Base-by-base conservation (phyloP, 306 rosid genomes). In the Malus fusca region DNA sequence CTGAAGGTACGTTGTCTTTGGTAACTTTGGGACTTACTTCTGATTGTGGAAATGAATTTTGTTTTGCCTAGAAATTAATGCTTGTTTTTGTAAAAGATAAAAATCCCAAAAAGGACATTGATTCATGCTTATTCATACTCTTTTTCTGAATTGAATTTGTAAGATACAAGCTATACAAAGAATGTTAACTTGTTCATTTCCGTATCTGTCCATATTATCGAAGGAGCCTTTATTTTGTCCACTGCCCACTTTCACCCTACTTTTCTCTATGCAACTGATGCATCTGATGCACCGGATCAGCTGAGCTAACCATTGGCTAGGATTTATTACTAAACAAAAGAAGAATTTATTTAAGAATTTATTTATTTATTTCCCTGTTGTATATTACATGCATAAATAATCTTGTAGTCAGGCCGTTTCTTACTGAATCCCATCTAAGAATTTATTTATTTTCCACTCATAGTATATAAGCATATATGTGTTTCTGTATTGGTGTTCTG, bases 1-100 rank as follows among this genome's bases (percentile, higher is more conserved):
- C 98, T n/a, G 99, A 96, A 96, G 99, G 99, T 96, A 85, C 65
- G 87, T 15, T 65, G 68, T 77, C 66, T 75, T 55, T 59, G 64
- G 78, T 63, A 28, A 68, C 75, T 17, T 51, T 61, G 67, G 35
- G 22, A 71, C 60, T n/a, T 44, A 17, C 10, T 46, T 60, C 59
- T 25, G 33, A 10, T 37, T 74, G 37, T 71, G 33, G 23, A 66
- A 11, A 44, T 68, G 35, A 25, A 44, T 46, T 80, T 78, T 83
- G 68, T 80, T 77, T 82, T 33, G 21, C 21, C 21, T 56, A 33
- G 4, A 28, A 17, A 60, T 77, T 71, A 59, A 18, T 56, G 53
- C 61, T 67, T 77, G 26, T 77, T 73, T 66, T 33, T 35, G 7
- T 30, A 70, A 46, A 56, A 17, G 25, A 33, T 12, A 26, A 26